Base-by-base conservation (phyloP, 1,139 yeast species). In the Blastobotrys ciferrii region DNA sequence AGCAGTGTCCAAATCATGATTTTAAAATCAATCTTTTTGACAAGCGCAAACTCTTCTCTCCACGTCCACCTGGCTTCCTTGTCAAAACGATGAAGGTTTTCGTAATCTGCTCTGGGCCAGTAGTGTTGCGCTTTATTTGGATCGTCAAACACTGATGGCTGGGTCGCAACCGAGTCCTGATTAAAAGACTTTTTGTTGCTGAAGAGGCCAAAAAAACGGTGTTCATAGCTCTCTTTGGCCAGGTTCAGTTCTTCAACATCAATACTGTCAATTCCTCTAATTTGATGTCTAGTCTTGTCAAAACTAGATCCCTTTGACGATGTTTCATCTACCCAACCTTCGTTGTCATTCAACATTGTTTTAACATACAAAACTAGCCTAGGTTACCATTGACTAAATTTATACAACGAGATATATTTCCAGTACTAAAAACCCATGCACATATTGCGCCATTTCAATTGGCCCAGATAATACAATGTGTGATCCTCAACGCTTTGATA, bases 41-140 rank as follows among this genome's bases (percentile, higher is more conserved):
- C 55, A 6, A 77, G 52, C 33, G 55, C 56, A 35, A 58, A 59
- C 48, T 77, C 82, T 56, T 77, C 80, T 23, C 69, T 65, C 31
- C 57, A 52, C 1, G 72, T 65, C 81, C 81, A 77, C 11, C 67
- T 62, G 32, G 74, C 66, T 1, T 63, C 65, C 0, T 81, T 78
- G 56, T 77, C 81, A 52, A 74, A 74, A 2, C 67, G 66, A 18
- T 62, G 56, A 9, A 72, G 63, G 47, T 76, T 70, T 53, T 77
- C 82, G 52, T 77, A 77, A n/a, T 64, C 40, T 4, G 11, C 28
- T n/a, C 40, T 36, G 11, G 40, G 40, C 40, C 40, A 44, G 4
- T 74, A 61, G 1, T 60, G 56, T 35, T 76, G 20, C 20, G 13
- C 7, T 7, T 13, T 33, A 19, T 33, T 17, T 13, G 13, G 19